phyloP scores from a whole-genome alignment of 257 asterid species.

The Capsicum baccatum region DNA sequence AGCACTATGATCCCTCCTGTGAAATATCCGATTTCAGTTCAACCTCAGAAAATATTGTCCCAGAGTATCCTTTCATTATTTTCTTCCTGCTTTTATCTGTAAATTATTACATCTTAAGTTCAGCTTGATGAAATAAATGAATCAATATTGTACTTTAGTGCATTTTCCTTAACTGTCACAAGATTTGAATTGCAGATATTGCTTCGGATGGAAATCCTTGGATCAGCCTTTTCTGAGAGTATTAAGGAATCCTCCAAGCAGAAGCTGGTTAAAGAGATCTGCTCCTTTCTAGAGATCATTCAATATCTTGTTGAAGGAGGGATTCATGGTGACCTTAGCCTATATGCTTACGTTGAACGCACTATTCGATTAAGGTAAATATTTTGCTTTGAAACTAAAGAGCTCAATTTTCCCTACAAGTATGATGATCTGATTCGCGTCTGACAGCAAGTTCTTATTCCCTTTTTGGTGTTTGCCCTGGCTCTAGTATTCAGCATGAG shows the following conservation, averaged over 20 bases:
- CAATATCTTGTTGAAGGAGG: conserved; percentile 95
- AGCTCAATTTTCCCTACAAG: not conserved
- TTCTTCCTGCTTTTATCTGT: not conserved
- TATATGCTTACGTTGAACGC: conserved; percentile 80
- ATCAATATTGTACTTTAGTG: conserved; percentile 13
- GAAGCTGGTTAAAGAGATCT: conserved; percentile 80
- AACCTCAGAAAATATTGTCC: conserved; percentile 55
- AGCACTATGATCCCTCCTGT: conserved; percentile 37
- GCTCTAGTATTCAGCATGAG: not conserved
- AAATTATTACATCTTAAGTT: not conserved
- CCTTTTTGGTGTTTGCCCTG: not conserved
- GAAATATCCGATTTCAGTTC: conserved; percentile 40
- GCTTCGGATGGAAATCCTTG: conserved; percentile 90
- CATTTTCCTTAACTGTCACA: conserved; percentile 54
- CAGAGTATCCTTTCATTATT: conserved; percentile 73
- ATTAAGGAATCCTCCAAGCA: conserved; percentile 64
- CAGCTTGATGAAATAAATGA: not conserved
- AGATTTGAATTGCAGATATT: conserved; percentile 94
- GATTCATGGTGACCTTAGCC: conserved; percentile 75
- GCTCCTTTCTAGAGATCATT: conserved; percentile 82
- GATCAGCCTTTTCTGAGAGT: conserved; percentile 47
- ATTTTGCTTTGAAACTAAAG: conserved; percentile 18
- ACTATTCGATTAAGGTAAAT: conserved; percentile 80
- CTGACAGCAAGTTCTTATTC: not conserved
- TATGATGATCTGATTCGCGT: conserved; percentile 18